Base-by-base conservation (phyloP, 495 filamentous ascomycete species). In the Penicillium odoratum region DNA sequence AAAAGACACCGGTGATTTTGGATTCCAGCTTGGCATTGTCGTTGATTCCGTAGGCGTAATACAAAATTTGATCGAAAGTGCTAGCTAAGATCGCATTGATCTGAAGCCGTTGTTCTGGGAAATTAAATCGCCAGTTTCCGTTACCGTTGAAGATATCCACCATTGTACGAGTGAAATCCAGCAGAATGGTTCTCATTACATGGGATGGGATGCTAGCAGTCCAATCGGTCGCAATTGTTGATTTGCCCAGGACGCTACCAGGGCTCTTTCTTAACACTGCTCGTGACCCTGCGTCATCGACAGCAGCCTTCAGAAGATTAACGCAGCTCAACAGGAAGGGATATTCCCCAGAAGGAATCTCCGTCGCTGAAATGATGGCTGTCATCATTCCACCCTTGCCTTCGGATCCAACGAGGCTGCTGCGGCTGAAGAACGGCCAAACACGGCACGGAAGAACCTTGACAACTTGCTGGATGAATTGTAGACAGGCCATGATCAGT, bases 401-500 rank as follows among this genome's bases (percentile, higher is more conserved):
- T 65, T 89, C 83, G 29, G 82, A 79, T 36, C 87, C 88, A 47
- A 97, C 79, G 26, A 98, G 79, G 43, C 80, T 80, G 68, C 89
- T 95, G 49, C 90, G 81, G 5, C 88, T 82, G 65, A 98, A 83
- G 65, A 93, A 91, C 4, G 92, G 89, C 93, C 93, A 98, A 3
- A 96, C 85, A 56, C 93, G 77, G 45, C 85, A 86, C 4, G 93
- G 93, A 28, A 87, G 76, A n/a, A 95, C 73, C 6, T 79, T 74
- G 4, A 91, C 67, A 9, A 94, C 72, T 18, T 84, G 84, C 56
- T 87, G 79, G 13, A 93, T 80, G 58, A 98, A 97, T 42, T 90
- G 88, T 36, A 91, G 63, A 61, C 91, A 96, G 34, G 85, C 84
- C 33, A 88, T 79, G 26, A 93, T 77, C 33, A 90, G 77, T 7